These are phyloP conservation scores for Pneumocystis jirovecii DNA, from an alignment of 1,139 yeast species.

Conservation along the genomic window DNA sequence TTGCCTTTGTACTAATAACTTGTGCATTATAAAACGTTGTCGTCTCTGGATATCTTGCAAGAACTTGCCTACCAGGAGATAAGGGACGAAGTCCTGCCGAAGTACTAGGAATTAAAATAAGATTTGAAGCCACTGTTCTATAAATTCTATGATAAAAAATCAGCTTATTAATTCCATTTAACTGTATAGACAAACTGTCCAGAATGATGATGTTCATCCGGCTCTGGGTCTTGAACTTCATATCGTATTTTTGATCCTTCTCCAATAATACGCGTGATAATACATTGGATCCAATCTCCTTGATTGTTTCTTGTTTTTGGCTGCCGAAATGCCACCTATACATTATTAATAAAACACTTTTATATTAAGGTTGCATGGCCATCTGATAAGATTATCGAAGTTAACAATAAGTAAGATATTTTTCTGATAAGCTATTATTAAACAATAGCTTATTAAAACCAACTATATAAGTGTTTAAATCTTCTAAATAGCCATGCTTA, in stretches of 20 bases:
- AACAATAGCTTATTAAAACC: neutral
- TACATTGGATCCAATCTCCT: slow-evolving; percentile 94
- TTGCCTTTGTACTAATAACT: slow-evolving; percentile 51
- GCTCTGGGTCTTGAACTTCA: slow-evolving; percentile 93
- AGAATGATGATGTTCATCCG: slow-evolving; percentile 81
- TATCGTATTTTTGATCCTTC: slow-evolving; percentile 51
- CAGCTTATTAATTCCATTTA: neutral
- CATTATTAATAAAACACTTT: neutral
- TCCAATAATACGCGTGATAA: slow-evolving; percentile 57
- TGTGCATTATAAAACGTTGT: slow-evolving; percentile 93
- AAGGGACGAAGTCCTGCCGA: slow-evolving; percentile 39
- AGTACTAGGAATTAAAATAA: slow-evolving; percentile 54
- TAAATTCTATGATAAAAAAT: slow-evolving; percentile 30
- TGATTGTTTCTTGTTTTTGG: slow-evolving; percentile 32
- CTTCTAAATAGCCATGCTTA: slow-evolving; percentile 1
- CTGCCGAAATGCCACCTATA: slow-evolving; percentile 62
- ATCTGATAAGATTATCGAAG: slow-evolving; percentile 1
- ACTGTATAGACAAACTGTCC: slow-evolving; percentile 37
- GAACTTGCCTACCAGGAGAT: slow-evolving; percentile 63
- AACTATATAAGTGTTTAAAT: neutral
- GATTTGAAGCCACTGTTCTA: slow-evolving; percentile 66
- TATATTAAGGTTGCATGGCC: neutral
- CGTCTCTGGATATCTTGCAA: slow-evolving; percentile 94
- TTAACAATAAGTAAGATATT: no score
- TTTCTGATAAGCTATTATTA: neutral